phyloP scores from a whole-genome alignment of 2,329 filamentous ascomycete genomes.

The Aspergillus brunneoviolaceus region DNA sequence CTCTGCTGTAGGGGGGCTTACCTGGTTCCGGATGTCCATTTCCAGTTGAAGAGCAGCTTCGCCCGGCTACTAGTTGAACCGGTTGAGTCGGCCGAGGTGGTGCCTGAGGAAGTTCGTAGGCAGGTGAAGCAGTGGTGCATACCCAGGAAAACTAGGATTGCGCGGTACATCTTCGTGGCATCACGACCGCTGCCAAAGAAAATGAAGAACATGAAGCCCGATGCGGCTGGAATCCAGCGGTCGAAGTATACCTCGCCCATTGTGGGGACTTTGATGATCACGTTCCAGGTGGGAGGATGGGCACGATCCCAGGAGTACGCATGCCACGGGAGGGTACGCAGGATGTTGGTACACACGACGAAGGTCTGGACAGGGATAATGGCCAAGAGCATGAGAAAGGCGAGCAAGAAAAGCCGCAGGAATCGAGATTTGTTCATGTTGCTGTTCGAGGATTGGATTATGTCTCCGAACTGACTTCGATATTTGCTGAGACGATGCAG shows the following conservation, averaged over 20 bases:
- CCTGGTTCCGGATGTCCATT: slow-evolving; percentile 19
- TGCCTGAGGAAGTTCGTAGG: slow-evolving; percentile 19
- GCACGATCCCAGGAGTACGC: slow-evolving; percentile 55
- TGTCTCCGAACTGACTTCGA: slow-evolving; percentile 56
- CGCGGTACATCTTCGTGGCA: slow-evolving; percentile 56
- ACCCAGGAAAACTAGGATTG: slow-evolving; percentile 45
- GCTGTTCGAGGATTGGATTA: slow-evolving; percentile 52
- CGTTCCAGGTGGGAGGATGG: slow-evolving; percentile 53
- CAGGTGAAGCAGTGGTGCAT: slow-evolving; percentile 36
- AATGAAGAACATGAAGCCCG: slow-evolving; percentile 58
- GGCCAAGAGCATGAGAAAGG: slow-evolving; percentile 55
- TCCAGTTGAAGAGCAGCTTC: slow-evolving; percentile 27
- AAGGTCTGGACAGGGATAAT: slow-evolving; percentile 56
- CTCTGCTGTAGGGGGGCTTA: slow-evolving; percentile 6
- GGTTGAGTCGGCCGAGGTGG: slow-evolving; percentile 11
- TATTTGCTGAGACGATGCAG: slow-evolving; percentile 62
- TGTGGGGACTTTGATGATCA: slow-evolving; percentile 50
- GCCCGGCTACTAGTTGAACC: slow-evolving; percentile 29
- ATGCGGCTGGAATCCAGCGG: slow-evolving; percentile 57
- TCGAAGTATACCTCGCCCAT: slow-evolving; percentile 51
- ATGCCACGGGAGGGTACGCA: slow-evolving; percentile 35
- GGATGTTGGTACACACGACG: slow-evolving; percentile 49
- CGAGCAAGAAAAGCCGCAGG: slow-evolving; percentile 51
- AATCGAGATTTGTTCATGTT: slow-evolving; percentile 61
- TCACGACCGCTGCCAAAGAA: slow-evolving; percentile 66